Conservation (phyloP, 331 rosid species). For the Malus hybrid region DNA sequence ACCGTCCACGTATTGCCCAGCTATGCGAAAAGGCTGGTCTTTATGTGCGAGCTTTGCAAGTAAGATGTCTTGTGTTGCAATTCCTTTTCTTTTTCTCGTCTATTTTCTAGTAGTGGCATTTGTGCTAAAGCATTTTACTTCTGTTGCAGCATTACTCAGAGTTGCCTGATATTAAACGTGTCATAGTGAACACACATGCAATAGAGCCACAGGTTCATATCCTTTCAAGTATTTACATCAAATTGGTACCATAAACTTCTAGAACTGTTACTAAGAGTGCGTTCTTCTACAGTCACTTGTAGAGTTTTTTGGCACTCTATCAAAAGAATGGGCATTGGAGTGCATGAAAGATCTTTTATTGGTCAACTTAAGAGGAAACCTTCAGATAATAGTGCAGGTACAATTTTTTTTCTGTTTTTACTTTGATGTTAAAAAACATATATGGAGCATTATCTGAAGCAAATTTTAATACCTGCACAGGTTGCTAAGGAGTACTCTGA, state of each 20-base stretch:
- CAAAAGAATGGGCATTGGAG: conserved; percentile 95
- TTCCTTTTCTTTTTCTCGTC: neutral
- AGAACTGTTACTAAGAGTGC: conserved; percentile 8
- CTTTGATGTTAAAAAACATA: conserved; percentile 1
- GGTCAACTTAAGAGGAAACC: conserved; percentile 96
- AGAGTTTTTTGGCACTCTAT: conserved; percentile 91
- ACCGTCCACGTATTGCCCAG: conserved; percentile 92
- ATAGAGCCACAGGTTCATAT: conserved; percentile 88
- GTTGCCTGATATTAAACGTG: conserved; percentile 95
- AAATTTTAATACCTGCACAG: conserved; percentile 33
- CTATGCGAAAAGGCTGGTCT: conserved; percentile 98
- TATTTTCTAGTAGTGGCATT: neutral
- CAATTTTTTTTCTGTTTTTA: neutral
- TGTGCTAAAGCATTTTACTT: conserved; percentile 6
- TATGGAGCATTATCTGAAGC: conserved; percentile 19
- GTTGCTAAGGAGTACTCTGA: conserved; percentile 97
- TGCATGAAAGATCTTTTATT: conserved; percentile 96
- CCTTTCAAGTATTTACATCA: neutral
- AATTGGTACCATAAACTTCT: neutral
- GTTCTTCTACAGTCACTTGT: conserved; percentile 73
- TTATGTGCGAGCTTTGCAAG: conserved; percentile 92
- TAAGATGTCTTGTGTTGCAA: conserved; percentile 27
- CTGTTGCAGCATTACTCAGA: conserved; percentile 90
- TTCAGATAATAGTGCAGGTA: conserved; percentile 98
- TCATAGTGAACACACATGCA: conserved; percentile 96